A percentile compares a stretch with the other conserved stretches of the same genome.
These are phyloP conservation scores for Epichloe brachyelytri DNA, from an alignment of 2,329 filamentous ascomycete species.

Conservation along the genomic window DNA sequence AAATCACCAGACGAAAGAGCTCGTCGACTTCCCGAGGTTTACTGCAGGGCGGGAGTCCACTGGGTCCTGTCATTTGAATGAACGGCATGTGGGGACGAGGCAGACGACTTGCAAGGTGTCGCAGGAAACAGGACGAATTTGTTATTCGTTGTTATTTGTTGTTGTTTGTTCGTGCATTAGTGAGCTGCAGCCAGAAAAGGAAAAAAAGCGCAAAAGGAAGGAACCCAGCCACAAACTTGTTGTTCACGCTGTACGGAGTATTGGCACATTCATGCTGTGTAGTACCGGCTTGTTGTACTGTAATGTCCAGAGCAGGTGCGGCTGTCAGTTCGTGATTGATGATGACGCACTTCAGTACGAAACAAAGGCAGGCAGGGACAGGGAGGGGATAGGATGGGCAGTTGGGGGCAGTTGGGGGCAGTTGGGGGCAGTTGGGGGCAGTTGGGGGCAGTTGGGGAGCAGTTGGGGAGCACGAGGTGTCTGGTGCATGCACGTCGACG, in stretches of 20 bases:
- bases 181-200: neutral
- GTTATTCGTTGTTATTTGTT: no score
- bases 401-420: neutral
- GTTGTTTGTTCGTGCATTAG: neutral
- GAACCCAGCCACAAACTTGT: neutral
- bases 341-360: neutral
- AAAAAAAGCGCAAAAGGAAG: neutral
- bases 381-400: neutral
- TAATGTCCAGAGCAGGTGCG: neutral
- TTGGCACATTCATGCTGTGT: no score
- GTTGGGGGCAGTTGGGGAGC: no score
- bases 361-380: neutral
- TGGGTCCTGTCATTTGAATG: neutral
- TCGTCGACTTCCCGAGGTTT: neutral
- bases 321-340: neutral
- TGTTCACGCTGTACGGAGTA: neutral
- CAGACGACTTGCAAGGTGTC: neutral
- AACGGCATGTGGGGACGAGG: neutral
- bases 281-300: no score
- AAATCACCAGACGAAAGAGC: neutral
- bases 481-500: no score
- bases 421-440: no score
- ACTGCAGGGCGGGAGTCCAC: neutral
- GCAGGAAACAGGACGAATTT: no score
- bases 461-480: no score